Evolutionary conservation across 441 rosid species (phyloP).

Genomic region (Bocquillonia castaneifolia): DNA sequence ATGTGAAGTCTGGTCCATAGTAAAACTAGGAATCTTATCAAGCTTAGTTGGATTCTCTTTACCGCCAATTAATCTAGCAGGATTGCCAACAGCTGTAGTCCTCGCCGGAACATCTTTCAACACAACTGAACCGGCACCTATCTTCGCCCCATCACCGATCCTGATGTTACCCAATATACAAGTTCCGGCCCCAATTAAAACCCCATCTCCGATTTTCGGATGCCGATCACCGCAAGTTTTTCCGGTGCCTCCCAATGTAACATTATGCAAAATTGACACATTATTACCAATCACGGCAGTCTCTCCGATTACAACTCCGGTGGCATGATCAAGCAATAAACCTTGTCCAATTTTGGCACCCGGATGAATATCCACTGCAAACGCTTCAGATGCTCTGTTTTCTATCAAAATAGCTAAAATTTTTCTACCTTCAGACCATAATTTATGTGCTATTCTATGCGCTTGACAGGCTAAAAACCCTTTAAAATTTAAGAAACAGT

Average conservation of each 20-base stretch:
- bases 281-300: conserved; percentile 89
- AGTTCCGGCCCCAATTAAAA: conserved; percentile 88
- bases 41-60: conserved; percentile 56
- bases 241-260: conserved; percentile 87
- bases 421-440: conserved; percentile 53
- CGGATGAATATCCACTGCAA: conserved; percentile 89
- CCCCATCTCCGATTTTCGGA: conserved; percentile 92
- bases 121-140: conserved; percentile 91
- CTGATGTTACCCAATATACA: conserved; percentile 74
- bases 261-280: conserved; percentile 85
- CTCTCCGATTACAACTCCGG: conserved; percentile 83
- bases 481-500: conserved; percentile 64
- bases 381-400: conserved; percentile 74
- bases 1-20: conserved; percentile 79
- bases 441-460: conserved; percentile 65
- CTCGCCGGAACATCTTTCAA: conserved; percentile 67
- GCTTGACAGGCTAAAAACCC: conserved; percentile 73
- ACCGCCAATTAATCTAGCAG: conserved; percentile 76
- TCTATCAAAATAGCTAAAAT: conserved; percentile 62
- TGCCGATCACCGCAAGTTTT: conserved; percentile 73
- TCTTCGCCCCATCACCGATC: conserved; percentile 90
- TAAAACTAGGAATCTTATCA: conserved; percentile 60
- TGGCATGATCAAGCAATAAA: conserved; percentile 79
- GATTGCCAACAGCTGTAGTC: conserved; percentile 86
- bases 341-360: conserved; percentile 90